These are phyloP conservation scores for Sclerotinia nivalis DNA, from an alignment of 2,329 filamentous ascomycete species.

Conservation along the genomic window DNA sequence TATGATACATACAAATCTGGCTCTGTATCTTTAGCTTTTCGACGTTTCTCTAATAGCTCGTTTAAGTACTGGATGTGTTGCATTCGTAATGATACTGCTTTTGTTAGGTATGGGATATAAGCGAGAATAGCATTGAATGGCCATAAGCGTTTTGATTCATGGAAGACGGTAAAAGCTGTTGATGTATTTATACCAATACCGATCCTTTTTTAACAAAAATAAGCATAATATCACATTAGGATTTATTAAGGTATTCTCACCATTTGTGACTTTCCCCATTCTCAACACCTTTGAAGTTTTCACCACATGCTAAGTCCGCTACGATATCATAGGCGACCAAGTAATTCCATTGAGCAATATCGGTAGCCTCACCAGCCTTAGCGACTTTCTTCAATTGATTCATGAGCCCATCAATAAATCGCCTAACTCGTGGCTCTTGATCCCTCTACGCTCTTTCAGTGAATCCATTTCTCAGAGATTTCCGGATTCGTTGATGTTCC, in stretches of 20 bases:
- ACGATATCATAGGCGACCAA: slow-evolving; percentile 4
- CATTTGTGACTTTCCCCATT: not conserved
- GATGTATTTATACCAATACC: slow-evolving; percentile 12
- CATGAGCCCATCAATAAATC: not conserved
- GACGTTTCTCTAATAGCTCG: not conserved
- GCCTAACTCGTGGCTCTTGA: not conserved
- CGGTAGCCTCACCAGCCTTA: not conserved
- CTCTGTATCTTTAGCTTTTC: not conserved
- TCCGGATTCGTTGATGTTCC: not conserved
- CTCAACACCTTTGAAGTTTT: not conserved
- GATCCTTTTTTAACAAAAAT: not conserved
- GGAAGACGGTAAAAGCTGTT: not conserved
- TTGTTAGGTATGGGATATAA: not conserved
- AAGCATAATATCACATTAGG: not conserved
- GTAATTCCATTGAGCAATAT: slow-evolving; percentile 2
- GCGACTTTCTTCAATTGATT: not conserved
- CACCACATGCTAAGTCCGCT: not conserved
- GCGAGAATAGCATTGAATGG: not conserved
- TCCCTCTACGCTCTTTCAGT: not conserved
- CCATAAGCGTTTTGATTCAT: not conserved
- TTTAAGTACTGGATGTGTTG: not conserved
- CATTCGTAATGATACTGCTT: not conserved
- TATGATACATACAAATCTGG: not conserved
- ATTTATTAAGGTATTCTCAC: not conserved
- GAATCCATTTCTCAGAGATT: not conserved